Evolutionary conservation across 371 early-diverging fungal species (phyloP).

Genomic region (Capillidium rhysosporum): DNA sequence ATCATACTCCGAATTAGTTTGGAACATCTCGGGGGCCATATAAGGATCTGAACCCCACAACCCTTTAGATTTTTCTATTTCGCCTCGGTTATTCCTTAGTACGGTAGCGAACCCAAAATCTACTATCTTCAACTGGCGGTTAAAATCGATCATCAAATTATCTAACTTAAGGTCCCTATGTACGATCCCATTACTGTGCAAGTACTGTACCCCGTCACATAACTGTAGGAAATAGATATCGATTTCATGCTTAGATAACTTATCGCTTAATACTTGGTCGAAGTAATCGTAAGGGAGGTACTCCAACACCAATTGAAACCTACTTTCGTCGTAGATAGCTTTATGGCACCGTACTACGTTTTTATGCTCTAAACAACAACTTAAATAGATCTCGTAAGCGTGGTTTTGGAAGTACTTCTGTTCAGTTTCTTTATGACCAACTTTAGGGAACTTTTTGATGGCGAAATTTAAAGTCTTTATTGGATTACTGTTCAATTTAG

Average conservation of each 20-base stretch:
- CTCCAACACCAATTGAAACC: constrained; percentile 47
- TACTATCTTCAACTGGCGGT: constrained; percentile 60
- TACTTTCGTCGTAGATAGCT: constrained; percentile 36
- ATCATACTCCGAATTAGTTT: constrained; percentile 18
- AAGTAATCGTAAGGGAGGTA: constrained; percentile 60
- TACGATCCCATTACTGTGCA: constrained; percentile 56
- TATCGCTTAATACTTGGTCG: constrained; percentile 40
- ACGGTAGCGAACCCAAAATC: constrained; percentile 81
- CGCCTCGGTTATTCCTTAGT: constrained; percentile 18
- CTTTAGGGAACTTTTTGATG: background rate
- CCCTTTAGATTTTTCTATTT: constrained; percentile 20
- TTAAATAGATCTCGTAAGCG: constrained; percentile 2
- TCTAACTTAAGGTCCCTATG: constrained; percentile 83
- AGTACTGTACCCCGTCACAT: constrained; percentile 41
- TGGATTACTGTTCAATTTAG: too few species aligned
- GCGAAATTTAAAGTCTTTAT: background rate
- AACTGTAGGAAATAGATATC: constrained; percentile 54
- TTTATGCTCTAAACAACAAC: constrained; percentile 46
- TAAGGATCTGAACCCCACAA: constrained; percentile 79
- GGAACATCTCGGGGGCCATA: constrained; percentile 71
- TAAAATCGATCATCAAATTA: constrained; percentile 49
- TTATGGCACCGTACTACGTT: constrained; percentile 73
- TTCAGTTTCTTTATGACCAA: background rate
- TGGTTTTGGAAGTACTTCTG: background rate
- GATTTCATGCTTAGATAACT: constrained; percentile 39